A percentile compares a stretch with the other conserved stretches of the same genome.
phyloP scores from a whole-genome alignment of 495 filamentous ascomycete species.

The Tuber magnatum region DNA sequence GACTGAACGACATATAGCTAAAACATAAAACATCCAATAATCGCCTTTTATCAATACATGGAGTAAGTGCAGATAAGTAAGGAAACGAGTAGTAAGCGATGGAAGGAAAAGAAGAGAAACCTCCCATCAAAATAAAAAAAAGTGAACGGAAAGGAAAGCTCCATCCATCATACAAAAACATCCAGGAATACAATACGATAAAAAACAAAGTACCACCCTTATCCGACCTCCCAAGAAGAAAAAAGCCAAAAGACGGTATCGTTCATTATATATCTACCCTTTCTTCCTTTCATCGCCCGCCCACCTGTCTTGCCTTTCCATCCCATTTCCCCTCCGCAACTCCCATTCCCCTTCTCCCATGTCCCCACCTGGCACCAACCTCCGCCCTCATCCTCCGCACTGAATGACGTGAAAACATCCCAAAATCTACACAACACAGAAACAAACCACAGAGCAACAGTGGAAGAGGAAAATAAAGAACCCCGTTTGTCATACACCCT shows the following conservation, averaged over 20 bases:
- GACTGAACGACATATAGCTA: not conserved
- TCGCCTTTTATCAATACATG: slow-evolving; percentile 2
- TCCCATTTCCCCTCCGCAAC: not conserved
- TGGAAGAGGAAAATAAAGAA: slow-evolving; percentile 13
- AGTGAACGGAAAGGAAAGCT: not conserved
- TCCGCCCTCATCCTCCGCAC: not conserved
- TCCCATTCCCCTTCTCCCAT: not conserved
- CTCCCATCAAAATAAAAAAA: not conserved
- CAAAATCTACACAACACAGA: slow-evolving; percentile 1
- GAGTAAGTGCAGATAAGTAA: not conserved
- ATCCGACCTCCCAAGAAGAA: not conserved
- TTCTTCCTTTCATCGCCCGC: not conserved
- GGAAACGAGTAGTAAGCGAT: not conserved
- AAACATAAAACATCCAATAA: not conserved
- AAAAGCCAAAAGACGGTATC: not conserved
- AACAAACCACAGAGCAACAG: not conserved
- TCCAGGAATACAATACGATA: not conserved
- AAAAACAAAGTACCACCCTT: not conserved
- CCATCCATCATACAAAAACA: slow-evolving; percentile 3
- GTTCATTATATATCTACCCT: slow-evolving; percentile 7
- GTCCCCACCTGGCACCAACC: not conserved
- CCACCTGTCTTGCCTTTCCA: not conserved
- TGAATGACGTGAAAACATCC: not conserved
- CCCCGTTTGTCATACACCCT: not conserved
- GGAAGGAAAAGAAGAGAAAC: not conserved